Evolutionary conservation across 1,284 basidiomycete genomes (phyloP).

Genomic region (Wallemia ichthyophaga): DNA sequence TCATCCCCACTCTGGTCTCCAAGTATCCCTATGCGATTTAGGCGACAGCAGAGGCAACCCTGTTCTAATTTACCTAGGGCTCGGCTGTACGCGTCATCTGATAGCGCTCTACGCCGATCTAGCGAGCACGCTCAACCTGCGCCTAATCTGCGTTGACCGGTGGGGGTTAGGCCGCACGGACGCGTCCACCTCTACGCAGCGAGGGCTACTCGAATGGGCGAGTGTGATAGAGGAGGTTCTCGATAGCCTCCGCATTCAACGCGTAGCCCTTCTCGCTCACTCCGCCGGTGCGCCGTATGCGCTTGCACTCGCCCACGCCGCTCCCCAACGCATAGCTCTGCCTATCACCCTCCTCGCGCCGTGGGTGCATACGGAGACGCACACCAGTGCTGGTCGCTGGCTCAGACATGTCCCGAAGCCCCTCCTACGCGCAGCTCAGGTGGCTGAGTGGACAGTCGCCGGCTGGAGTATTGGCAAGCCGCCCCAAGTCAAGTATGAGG

Average conservation of each 20-base stretch:
- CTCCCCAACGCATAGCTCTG: constrained; percentile 43
- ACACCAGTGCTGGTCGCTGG: constrained; percentile 40
- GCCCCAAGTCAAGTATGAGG: constrained; percentile 43
- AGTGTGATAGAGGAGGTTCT: constrained; percentile 64
- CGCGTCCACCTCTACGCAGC: constrained; percentile 28
- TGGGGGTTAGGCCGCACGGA: constrained; percentile 76
- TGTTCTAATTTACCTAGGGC: constrained; percentile 63
- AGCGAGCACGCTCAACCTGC: constrained; percentile 52
- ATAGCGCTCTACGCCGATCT: constrained; percentile 88
- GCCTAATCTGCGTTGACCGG: constrained; percentile 79
- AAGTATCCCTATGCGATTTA: constrained; percentile 75
- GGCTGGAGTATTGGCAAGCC: constrained; percentile 89
- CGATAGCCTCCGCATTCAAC: constrained; percentile 41
- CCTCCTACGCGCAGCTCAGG: constrained; percentile 74
- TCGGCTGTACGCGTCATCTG: constrained; percentile 78
- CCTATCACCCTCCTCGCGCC: constrained; percentile 70
- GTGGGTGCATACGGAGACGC: constrained; percentile 37
- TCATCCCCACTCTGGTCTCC: constrained; percentile 39
- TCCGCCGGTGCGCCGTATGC: constrained; percentile 92
- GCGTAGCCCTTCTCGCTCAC: constrained; percentile 72
- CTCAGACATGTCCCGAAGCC: constrained; percentile 82
- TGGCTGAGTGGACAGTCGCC: constrained; percentile 86
- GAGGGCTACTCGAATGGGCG: constrained; percentile 72
- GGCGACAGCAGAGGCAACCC: constrained; percentile 54
- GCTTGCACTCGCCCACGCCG: constrained; percentile 46